These are phyloP conservation scores for Aegilops longissima DNA, from an alignment of 176 grass and related monocot genomes.

Conservation along the genomic window DNA sequence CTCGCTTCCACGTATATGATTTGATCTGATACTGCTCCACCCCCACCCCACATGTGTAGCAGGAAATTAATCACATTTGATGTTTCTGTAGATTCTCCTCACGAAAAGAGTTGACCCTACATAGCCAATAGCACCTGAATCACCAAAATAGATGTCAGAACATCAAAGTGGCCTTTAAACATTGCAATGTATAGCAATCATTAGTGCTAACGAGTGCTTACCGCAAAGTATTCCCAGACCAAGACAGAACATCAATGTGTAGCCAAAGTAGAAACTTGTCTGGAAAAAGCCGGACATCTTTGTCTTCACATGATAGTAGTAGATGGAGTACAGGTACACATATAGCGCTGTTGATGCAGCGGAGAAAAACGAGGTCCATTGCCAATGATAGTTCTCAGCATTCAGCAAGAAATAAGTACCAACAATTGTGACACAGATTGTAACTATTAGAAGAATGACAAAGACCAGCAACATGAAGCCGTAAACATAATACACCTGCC, in stretches of 20 bases:
- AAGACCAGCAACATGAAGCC: conserved; percentile 91
- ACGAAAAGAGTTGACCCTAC: conserved; percentile 70
- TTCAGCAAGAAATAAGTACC: conserved; percentile 89
- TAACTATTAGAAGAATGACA: conserved; percentile 78
- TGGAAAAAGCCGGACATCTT: conserved; percentile 96
- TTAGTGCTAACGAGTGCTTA: conserved; percentile 22
- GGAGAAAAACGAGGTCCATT: conserved; percentile 78
- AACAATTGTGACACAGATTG: conserved; percentile 76
- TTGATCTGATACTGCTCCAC: background rate
- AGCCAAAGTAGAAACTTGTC: conserved; percentile 89
- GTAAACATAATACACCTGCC: conserved; percentile 86
- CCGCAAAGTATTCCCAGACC: conserved; percentile 79
- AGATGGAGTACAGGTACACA: conserved; percentile 78
- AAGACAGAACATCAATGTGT: conserved; percentile 88
- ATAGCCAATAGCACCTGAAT: conserved; percentile 71
- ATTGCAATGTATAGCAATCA: background rate
- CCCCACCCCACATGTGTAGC: background rate
- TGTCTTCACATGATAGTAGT: conserved; percentile 81
- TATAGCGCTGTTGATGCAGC: conserved; percentile 76
- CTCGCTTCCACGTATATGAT: conserved; percentile 24
- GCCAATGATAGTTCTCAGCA: conserved; percentile 88
- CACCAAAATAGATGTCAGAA: conserved; percentile 9
- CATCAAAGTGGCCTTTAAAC: background rate
- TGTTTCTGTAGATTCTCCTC: conserved; percentile 81
- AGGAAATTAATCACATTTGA: conserved; percentile 61